These are phyloP conservation scores for Erythrophleum fordii DNA, from an alignment of 306 rosid genomes.

Conservation along the genomic window DNA sequence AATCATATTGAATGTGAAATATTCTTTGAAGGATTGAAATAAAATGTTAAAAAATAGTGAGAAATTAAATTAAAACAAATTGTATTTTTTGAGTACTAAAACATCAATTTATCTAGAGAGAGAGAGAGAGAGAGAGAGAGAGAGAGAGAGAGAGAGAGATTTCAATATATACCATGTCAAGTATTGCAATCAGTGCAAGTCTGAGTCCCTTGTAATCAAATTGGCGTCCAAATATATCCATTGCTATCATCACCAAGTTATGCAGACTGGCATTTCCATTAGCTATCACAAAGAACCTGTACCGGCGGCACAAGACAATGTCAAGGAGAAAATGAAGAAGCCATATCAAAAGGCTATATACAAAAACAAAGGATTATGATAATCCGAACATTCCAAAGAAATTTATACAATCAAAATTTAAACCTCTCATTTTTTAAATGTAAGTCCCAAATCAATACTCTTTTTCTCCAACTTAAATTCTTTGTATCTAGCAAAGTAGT, in stretches of 20 bases:
- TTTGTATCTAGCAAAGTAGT: too few relatives aligned
- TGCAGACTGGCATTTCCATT: conserved; percentile 78
- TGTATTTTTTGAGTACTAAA: neutral
- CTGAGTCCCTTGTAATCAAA: conserved; percentile 66
- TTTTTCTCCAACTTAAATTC: too few relatives aligned
- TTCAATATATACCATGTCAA: conserved; percentile 74
- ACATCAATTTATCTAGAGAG: neutral
- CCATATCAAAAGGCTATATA: neutral
- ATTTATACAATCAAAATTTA: too few relatives aligned
- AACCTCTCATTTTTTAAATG: too few relatives aligned
- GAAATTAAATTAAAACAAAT: neutral
- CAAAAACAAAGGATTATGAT: too few relatives aligned
- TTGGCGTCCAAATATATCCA: conserved; percentile 56
- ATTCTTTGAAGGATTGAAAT: neutral
- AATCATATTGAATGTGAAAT: too few relatives aligned
- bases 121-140: too few relatives aligned
- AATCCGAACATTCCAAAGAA: too few relatives aligned
- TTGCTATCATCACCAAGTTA: conserved; percentile 67
- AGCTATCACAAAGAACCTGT: conserved; percentile 88
- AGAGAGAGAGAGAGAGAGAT: too few relatives aligned
- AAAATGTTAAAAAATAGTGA: too few relatives aligned
- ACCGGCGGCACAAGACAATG: neutral
- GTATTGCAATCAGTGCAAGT: conserved; percentile 67
- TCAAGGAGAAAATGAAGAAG: too few relatives aligned
- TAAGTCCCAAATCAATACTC: too few relatives aligned